phyloP scores from a whole-genome alignment of 2,329 filamentous ascomycete genomes.

The Dactylellina parvicollis region DNA sequence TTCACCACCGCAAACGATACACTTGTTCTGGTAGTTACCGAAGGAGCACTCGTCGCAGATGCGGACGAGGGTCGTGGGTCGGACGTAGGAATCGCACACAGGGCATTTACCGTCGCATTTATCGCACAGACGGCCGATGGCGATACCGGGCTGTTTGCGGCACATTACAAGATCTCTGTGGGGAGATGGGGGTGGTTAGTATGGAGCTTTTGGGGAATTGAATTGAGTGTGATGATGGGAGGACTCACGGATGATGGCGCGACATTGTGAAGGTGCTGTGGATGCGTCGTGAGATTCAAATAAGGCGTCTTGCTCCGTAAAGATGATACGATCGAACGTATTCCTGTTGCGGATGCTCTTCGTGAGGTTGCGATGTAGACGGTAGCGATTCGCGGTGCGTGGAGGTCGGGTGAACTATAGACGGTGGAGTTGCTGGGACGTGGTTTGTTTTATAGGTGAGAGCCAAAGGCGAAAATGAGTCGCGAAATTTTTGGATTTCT shows the following conservation, averaged over 20 bases:
- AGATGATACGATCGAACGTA: neutral
- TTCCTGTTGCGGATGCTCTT: neutral
- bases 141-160: slow-evolving; percentile 90
- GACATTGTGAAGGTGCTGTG: slow-evolving; percentile 71
- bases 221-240: no score
- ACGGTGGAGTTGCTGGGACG: neutral
- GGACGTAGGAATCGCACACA: slow-evolving; percentile 98
- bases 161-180: slow-evolving; percentile 44
- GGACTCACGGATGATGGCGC: slow-evolving; percentile 87
- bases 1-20: slow-evolving; percentile 96
- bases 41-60: slow-evolving; percentile 99
- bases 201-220: neutral
- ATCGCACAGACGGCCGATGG: slow-evolving; percentile 98
- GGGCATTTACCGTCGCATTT: slow-evolving; percentile 99
- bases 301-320: neutral
- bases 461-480: slow-evolving; percentile 15
- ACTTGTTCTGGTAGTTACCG: slow-evolving; percentile 99
- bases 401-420: neutral
- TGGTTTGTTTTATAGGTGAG: slow-evolving; percentile 31
- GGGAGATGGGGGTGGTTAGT: neutral
- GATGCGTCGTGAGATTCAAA: neutral
- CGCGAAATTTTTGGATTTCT: slow-evolving; percentile 53
- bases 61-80: slow-evolving; percentile 93
- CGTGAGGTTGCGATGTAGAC: neutral
- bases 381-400: neutral